Evolutionary conservation across 139 green algal genomes (phyloP).

Genomic region (Tetradesmus obliquus): DNA sequence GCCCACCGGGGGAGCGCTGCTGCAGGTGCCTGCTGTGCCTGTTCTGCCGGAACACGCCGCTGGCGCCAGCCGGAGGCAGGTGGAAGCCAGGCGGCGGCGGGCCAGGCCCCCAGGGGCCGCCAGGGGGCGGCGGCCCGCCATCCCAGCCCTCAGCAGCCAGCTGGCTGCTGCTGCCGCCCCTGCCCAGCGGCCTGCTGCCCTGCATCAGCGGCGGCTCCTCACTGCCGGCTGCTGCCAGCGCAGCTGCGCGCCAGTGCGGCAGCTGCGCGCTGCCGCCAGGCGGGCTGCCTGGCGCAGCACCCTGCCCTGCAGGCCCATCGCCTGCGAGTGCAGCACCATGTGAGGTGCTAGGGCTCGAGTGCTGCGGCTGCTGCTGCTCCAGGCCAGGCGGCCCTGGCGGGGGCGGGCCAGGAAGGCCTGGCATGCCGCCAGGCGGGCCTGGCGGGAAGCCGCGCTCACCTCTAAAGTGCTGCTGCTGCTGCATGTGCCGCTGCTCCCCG

Average conservation of each 20-base stretch:
- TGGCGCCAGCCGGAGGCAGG: conserved; percentile 11
- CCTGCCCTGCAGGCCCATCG: background rate
- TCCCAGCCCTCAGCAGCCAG: conserved; percentile 31
- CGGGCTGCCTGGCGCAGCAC: background rate
- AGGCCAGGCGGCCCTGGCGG: background rate
- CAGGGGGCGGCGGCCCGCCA: background rate
- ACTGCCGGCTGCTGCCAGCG: background rate
- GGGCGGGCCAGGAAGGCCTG: background rate
- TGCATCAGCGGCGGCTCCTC: conserved; percentile 30
- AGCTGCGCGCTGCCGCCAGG: background rate
- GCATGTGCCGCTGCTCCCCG: background rate
- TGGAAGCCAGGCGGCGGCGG: background rate
- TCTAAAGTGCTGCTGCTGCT: conserved; percentile 36
- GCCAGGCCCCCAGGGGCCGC: background rate
- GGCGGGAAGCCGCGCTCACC: background rate
- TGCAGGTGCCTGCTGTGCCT: conserved; percentile 22
- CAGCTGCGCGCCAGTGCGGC: background rate
- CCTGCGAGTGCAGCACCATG: background rate
- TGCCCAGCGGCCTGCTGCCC: conserved; percentile 10
- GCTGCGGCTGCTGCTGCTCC: conserved; percentile 5
- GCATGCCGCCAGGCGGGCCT: background rate
- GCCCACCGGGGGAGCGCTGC: conserved; percentile 22
- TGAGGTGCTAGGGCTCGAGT: conserved; percentile 32
- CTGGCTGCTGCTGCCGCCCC: conserved; percentile 31
- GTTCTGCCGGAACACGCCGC: conserved; percentile 21